Conservation (phyloP, 352 stramenopile genomes). For the Phytophthora kernoviae region DNA sequence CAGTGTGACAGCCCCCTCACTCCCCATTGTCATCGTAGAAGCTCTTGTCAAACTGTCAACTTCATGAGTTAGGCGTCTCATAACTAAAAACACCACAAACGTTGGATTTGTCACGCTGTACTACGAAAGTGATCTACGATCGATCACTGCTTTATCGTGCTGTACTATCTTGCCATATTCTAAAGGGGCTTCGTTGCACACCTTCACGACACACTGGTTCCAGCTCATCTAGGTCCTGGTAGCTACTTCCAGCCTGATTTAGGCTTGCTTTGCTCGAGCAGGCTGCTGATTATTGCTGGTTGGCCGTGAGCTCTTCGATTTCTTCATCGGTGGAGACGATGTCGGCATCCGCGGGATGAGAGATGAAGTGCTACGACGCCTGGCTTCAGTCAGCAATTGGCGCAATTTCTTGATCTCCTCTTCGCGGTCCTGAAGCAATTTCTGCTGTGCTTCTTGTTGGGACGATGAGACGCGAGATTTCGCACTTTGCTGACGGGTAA, state of each 20-base stretch:
- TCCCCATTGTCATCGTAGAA: constrained; percentile 22
- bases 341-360: constrained; percentile 67
- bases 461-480: constrained; percentile 71
- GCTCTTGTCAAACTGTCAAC: too few species aligned
- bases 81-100: not conserved
- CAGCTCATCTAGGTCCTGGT: not conserved
- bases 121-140: constrained; percentile 34
- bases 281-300: constrained; percentile 36
- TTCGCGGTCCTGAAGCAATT: constrained; percentile 75
- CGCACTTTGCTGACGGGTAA: constrained; percentile 67
- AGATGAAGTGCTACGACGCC: constrained; percentile 69
- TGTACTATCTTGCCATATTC: constrained; percentile 10
- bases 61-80: too few species aligned
- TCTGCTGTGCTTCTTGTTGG: constrained; percentile 71
- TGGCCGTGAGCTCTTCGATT: constrained; percentile 38
- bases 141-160: constrained; percentile 23
- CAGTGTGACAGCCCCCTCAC: constrained; percentile 4
- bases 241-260: constrained; percentile 40
- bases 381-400: constrained; percentile 70
- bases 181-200: constrained; percentile 21
- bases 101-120: not conserved
- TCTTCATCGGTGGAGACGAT: constrained; percentile 50
- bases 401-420: constrained; percentile 84
- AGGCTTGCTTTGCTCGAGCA: constrained; percentile 19
- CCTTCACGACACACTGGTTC: constrained; percentile 1